Evolutionary conservation across 2,329 filamentous ascomycete genomes (phyloP).

Genomic region (Tolypocladium guangdongense): DNA sequence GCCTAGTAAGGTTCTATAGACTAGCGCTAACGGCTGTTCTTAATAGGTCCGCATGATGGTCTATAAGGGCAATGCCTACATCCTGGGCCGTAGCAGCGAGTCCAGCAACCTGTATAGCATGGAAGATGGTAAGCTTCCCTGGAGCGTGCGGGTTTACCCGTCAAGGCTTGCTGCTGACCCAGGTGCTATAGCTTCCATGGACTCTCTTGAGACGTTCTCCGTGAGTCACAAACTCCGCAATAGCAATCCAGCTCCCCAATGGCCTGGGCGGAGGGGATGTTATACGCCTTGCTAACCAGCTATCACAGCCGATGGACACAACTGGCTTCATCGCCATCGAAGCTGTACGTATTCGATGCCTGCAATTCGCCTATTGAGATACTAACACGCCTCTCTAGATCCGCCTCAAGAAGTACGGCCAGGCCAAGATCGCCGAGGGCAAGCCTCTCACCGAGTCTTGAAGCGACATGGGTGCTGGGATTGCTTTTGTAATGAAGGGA

Average conservation of each 20-base stretch:
- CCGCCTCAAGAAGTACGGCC: constrained; percentile 25
- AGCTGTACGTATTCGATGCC: constrained; percentile 12
- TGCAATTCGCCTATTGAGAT: too few species aligned
- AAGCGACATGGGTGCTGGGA: background rate
- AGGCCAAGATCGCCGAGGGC: too few species aligned
- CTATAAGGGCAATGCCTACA: constrained; percentile 37
- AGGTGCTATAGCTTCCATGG: constrained; percentile 30
- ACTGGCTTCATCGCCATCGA: constrained; percentile 57
- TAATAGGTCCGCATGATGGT: constrained; percentile 13
- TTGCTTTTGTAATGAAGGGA: background rate
- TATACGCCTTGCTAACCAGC: background rate
- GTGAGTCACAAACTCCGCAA: background rate
- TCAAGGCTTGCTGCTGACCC: constrained; percentile 8
- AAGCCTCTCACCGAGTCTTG: constrained; percentile 22
- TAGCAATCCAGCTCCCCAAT: background rate
- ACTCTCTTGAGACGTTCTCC: constrained; percentile 29
- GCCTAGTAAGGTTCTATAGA: constrained; percentile 23
- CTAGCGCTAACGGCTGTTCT: constrained; percentile 10
- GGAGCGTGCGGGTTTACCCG: constrained; percentile 11
- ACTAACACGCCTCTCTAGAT: constrained; percentile 30
- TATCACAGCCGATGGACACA: constrained; percentile 47
- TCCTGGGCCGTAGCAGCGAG: constrained; percentile 32
- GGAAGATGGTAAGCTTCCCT: constrained; percentile 20
- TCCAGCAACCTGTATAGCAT: constrained; percentile 40
- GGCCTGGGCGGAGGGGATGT: background rate